Evolutionary conservation across 2,329 filamentous ascomycete species (phyloP).

Genomic region (Alternaria dauci): DNA sequence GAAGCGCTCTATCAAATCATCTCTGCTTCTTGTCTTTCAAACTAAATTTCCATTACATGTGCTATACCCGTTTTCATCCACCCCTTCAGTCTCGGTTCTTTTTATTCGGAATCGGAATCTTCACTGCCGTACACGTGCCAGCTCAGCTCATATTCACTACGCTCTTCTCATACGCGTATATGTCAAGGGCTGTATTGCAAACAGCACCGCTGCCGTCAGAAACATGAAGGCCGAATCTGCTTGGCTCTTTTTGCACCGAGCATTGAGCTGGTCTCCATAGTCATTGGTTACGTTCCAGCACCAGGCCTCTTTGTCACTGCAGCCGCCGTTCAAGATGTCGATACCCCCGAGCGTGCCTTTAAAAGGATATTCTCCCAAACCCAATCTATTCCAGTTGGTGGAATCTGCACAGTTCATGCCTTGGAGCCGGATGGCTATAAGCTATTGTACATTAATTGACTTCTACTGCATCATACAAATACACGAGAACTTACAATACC

Average conservation of each 20-base stretch:
- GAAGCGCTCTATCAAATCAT: neutral
- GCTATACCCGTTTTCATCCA: neutral
- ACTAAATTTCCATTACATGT: neutral
- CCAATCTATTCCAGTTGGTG: neutral
- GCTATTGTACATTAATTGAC: neutral
- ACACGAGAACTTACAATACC: neutral
- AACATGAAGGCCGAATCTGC: neutral
- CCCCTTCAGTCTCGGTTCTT: neutral
- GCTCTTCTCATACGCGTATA: neutral
- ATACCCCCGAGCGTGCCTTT: neutral
- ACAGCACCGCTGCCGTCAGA: neutral
- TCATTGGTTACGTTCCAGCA: neutral
- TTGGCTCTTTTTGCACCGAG: neutral
- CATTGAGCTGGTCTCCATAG: neutral
- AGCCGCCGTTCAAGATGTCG: neutral
- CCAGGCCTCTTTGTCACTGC: neutral
- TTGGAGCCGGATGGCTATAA: slow-evolving; percentile 21
- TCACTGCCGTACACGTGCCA: neutral
- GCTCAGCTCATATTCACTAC: neutral
- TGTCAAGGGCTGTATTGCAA: neutral
- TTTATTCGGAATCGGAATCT: too few relatives aligned
- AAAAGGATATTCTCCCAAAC: neutral
- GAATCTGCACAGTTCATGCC: slow-evolving; percentile 13
- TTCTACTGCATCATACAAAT: too few relatives aligned
- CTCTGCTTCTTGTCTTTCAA: neutral